Percentiles rank a stretch among this genome's conserved stretches.
phyloP scores from a whole-genome alignment of 768 basidiomycete species.

The Psilocybe tampanensis region DNA sequence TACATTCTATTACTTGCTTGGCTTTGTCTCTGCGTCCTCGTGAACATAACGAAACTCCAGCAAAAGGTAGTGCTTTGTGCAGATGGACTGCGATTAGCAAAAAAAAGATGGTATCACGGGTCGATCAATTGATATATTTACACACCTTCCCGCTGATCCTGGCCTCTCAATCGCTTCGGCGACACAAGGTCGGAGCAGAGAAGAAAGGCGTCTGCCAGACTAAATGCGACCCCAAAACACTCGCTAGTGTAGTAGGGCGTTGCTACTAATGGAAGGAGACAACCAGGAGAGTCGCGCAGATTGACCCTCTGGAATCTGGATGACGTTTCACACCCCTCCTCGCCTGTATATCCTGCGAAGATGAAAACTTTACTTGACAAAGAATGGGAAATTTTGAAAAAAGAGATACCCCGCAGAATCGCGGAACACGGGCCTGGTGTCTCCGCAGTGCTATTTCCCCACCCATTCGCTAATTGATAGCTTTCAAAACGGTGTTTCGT shows the following conservation, averaged over 20 bases:
- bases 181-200: slow-evolving; percentile 1
- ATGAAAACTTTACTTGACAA: slow-evolving; percentile 13
- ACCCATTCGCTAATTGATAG: no score
- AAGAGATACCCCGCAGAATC: neutral
- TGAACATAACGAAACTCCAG: neutral
- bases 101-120: neutral
- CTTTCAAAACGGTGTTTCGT: no score
- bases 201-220: neutral
- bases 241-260: neutral
- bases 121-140: neutral
- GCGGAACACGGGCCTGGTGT: neutral
- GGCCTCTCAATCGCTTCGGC: neutral
- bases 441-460: no score
- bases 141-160: neutral
- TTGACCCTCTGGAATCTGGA: neutral
- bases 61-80: neutral
- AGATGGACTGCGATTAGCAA: slow-evolving; percentile 1
- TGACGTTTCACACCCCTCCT: neutral
- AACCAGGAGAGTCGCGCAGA: no score
- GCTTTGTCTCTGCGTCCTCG: neutral
- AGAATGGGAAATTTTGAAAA: slow-evolving; percentile 9
- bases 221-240: neutral
- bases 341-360: slow-evolving; percentile 9
- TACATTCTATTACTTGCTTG: neutral
- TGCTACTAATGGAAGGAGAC: neutral